phyloP scores from a whole-genome alignment of 2,329 filamentous ascomycete species.

The Ophiosphaerella narmari region DNA sequence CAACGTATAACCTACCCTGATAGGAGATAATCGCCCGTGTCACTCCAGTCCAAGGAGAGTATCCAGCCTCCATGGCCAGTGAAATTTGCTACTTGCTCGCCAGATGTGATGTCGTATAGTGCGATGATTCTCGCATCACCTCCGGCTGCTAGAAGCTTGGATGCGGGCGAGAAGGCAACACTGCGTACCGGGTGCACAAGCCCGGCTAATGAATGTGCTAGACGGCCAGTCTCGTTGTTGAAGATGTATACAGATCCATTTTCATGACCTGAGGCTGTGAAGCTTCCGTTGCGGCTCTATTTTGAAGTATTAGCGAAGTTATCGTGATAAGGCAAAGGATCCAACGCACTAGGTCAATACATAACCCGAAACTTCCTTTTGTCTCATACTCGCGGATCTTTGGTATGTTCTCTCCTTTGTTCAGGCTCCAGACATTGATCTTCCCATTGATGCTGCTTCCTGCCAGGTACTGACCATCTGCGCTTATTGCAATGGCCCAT shows the following conservation, averaged over 20 bases:
- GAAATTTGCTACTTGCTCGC: slow-evolving; percentile 88
- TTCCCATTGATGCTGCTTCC: slow-evolving; percentile 85
- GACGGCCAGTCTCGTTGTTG: slow-evolving; percentile 84
- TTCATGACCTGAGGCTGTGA: slow-evolving; percentile 90
- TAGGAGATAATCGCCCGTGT: slow-evolving; percentile 87
- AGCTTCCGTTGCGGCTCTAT: slow-evolving; percentile 73
- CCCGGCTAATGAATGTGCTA: slow-evolving; percentile 84
- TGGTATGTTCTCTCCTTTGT: slow-evolving; percentile 55
- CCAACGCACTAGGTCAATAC: slow-evolving; percentile 71
- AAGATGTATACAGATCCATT: slow-evolving; percentile 93
- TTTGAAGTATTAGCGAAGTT: slow-evolving; percentile 3
- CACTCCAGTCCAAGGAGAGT: slow-evolving; percentile 88
- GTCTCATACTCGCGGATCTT: slow-evolving; percentile 88
- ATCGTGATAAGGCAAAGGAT: background rate
- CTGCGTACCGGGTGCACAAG: slow-evolving; percentile 84
- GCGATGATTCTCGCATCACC: slow-evolving; percentile 89
- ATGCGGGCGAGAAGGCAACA: slow-evolving; percentile 85
- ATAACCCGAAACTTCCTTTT: slow-evolving; percentile 88
- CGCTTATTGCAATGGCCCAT: slow-evolving; percentile 87
- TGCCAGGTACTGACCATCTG: slow-evolving; percentile 83
- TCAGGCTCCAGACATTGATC: slow-evolving; percentile 82
- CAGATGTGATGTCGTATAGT: slow-evolving; percentile 88
- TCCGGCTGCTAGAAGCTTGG: slow-evolving; percentile 82
- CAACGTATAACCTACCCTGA: slow-evolving; percentile 62
- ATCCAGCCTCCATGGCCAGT: slow-evolving; percentile 84